Evolutionary conservation across 768 basidiomycete genomes (phyloP).

Genomic region (Calocybe gangraenosa): DNA sequence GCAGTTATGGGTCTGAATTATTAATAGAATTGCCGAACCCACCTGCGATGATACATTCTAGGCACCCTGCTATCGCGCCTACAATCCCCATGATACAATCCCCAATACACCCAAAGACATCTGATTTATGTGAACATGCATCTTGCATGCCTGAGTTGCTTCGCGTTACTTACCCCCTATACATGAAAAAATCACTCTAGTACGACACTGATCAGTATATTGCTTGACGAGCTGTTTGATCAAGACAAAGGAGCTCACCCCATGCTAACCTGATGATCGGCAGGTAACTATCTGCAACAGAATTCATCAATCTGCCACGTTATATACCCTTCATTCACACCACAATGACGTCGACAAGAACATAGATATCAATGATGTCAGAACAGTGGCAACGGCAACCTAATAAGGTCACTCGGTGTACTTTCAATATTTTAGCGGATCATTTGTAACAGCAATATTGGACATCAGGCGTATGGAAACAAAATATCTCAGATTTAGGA

Average conservation of each 20-base stretch:
- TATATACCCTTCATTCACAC: neutral
- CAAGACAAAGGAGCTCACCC: conserved; percentile 9
- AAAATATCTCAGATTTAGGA: neutral
- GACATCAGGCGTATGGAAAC: too few relatives aligned
- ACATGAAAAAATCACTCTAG: conserved; percentile 22
- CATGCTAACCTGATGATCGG: neutral
- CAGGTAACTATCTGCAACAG: too few relatives aligned
- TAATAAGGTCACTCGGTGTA: too few relatives aligned
- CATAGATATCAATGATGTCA: neutral
- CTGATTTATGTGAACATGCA: conserved; percentile 16
- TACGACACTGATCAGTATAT: neutral
- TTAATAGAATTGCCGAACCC: conserved; percentile 9
- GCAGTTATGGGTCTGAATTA: neutral
- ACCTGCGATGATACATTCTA: conserved; percentile 47
- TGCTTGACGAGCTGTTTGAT: neutral
- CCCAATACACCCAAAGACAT: conserved; percentile 40
- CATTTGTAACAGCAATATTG: too few relatives aligned
- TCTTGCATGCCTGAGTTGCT: neutral
- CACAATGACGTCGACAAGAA: conserved; percentile 4
- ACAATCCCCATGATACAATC: conserved; percentile 36
- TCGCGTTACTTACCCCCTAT: conserved; percentile 21
- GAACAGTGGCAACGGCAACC: too few relatives aligned
- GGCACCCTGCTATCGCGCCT: conserved; percentile 33
- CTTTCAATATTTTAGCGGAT: too few relatives aligned
- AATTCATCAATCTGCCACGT: too few relatives aligned